These are phyloP conservation scores for Fusarium secorum DNA, from an alignment of 2,329 filamentous ascomycete species.

Conservation along the genomic window DNA sequence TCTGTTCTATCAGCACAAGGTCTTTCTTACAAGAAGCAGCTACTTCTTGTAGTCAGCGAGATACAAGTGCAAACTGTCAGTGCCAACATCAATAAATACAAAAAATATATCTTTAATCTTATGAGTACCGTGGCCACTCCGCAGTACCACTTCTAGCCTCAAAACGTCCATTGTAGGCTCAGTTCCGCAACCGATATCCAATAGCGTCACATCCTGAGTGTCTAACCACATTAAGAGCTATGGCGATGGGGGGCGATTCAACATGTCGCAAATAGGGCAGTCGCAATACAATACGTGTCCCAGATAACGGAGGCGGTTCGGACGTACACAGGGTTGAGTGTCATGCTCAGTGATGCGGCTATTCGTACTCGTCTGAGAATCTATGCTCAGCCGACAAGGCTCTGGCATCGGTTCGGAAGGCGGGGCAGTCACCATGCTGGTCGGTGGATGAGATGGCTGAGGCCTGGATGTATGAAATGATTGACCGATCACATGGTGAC, in stretches of 20 bases:
- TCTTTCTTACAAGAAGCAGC: background rate
- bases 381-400: background rate
- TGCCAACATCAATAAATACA: background rate
- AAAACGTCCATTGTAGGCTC: background rate
- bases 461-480: background rate
- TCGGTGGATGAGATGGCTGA: background rate
- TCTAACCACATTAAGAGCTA: background rate
- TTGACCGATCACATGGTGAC: background rate
- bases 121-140: background rate
- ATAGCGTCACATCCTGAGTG: background rate
- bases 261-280: background rate
- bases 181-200: background rate
- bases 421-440: background rate
- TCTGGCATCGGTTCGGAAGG: background rate
- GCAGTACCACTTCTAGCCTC: background rate
- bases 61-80: background rate
- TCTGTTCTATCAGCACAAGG: background rate
- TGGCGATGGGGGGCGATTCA: no score
- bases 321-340: background rate
- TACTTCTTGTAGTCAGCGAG: background rate
- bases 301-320: background rate
- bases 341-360: background rate
- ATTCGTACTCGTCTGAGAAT: background rate
- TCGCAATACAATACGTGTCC: background rate
- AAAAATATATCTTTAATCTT: fast-evolving